These are phyloP conservation scores for Ophiostoma triangulosporum DNA, from an alignment of 2,329 filamentous ascomycete species.

Conservation along the genomic window DNA sequence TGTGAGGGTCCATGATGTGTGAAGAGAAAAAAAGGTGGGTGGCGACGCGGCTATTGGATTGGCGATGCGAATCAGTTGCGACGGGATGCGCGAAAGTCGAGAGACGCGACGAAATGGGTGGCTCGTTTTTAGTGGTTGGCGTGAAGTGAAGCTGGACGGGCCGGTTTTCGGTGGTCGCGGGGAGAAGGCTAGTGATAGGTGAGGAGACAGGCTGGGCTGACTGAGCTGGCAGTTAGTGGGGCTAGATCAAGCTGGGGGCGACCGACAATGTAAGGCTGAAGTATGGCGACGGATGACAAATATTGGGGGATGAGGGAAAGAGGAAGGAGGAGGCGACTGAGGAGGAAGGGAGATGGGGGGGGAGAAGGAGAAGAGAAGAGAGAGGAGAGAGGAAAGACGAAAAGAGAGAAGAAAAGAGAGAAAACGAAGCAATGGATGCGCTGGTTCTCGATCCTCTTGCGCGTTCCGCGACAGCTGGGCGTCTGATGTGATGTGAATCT, in stretches of 20 bases:
- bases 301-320: background rate
- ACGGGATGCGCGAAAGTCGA: background rate
- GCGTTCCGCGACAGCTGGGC: background rate
- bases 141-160: slow-evolving; percentile 1
- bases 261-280: background rate
- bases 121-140: background rate
- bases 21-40: background rate
- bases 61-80: background rate
- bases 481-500: background rate
- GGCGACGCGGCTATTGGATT: background rate
- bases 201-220: background rate
- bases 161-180: slow-evolving; percentile 7
- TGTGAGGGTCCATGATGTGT: slow-evolving; percentile 39
- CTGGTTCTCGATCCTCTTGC: background rate
- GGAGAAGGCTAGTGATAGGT: slow-evolving; percentile 1
- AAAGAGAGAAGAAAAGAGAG: background rate
- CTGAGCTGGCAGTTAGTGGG: slow-evolving; percentile 1
- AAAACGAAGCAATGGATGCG: background rate
- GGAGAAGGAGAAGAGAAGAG: background rate
- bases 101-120: background rate
- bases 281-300: background rate
- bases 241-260: background rate
- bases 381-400: background rate
- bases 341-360: background rate
- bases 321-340: background rate